These are phyloP conservation scores for Saccharum hybrid DNA, from an alignment of 202 grass and related monocot species.

Conservation along the genomic window DNA sequence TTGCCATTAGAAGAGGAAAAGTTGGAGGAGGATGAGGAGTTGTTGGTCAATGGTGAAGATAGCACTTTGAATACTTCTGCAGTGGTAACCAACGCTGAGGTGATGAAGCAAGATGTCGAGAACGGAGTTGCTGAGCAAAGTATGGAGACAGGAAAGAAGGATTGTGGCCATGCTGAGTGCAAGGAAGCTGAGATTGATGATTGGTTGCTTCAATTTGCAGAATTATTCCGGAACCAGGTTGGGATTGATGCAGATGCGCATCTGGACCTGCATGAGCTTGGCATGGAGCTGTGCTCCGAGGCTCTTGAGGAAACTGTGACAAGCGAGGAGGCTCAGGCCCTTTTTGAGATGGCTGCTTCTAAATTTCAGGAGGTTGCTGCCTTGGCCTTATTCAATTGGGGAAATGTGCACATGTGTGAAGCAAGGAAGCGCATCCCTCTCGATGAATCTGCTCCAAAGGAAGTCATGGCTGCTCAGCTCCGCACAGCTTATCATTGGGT, in stretches of 20 bases:
- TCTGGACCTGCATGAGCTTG: conserved; percentile 91
- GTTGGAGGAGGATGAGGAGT: conserved; percentile 56
- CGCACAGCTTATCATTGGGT: conserved; percentile 88
- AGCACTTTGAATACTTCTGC: conserved; percentile 32
- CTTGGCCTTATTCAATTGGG: conserved; percentile 95
- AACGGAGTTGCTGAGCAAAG: conserved; percentile 48
- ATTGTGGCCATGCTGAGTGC: conserved; percentile 86
- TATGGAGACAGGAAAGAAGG: conserved; percentile 48
- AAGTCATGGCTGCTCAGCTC: conserved; percentile 73
- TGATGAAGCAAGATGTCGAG: conserved; percentile 49
- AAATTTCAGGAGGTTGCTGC: conserved; percentile 98
- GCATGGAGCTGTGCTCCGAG: conserved; percentile 93
- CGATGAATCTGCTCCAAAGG: conserved; percentile 81
- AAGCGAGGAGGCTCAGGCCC: conserved; percentile 75
- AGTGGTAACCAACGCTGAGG: conserved; percentile 46
- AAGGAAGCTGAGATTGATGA: conserved; percentile 98
- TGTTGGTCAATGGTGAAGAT: conserved; percentile 54
- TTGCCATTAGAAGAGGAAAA: conserved; percentile 64
- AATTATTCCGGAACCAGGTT: conserved; percentile 94
- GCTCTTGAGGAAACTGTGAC: conserved; percentile 91
- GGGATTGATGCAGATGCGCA: conserved; percentile 94
- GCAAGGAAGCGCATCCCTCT: conserved; percentile 93
- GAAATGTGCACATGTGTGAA: conserved; percentile 98
- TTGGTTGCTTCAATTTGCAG: conserved; percentile 92
- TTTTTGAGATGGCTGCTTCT: conserved; percentile 83